Percentiles rank a stretch among this genome's conserved stretches.
phyloP scores from a whole-genome alignment of 1,284 basidiomycete genomes.

The Cryptococcus sp. region DNA sequence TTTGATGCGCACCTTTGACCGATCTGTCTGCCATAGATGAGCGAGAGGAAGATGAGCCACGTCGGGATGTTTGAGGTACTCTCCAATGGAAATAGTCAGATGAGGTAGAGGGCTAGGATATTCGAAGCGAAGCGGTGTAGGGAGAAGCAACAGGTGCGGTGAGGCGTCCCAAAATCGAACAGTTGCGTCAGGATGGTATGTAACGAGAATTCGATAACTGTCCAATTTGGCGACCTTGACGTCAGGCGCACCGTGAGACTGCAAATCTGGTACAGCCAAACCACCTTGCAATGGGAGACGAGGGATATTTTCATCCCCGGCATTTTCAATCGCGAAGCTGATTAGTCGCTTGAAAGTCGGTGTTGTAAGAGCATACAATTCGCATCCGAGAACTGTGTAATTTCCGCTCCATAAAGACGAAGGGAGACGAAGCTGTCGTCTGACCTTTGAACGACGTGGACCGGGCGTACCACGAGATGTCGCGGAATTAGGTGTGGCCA shows the following conservation, averaged over 20 bases:
- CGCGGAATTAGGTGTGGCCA: constrained; percentile 33
- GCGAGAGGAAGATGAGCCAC: constrained; percentile 46
- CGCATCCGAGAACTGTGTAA: constrained; percentile 41
- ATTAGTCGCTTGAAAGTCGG: constrained; percentile 49
- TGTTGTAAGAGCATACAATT: constrained; percentile 45
- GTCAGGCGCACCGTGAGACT: constrained; percentile 47
- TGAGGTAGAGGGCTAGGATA: constrained; percentile 64
- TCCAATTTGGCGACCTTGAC: constrained; percentile 56
- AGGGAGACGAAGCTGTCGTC: constrained; percentile 40
- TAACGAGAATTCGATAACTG: constrained; percentile 67
- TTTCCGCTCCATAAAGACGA: constrained; percentile 48
- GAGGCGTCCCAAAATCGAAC: constrained; percentile 61
- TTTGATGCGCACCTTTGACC: constrained; percentile 55
- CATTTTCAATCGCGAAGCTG: constrained; percentile 41
- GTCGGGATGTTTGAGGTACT: constrained; percentile 54
- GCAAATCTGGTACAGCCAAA: constrained; percentile 48
- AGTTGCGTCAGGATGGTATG: constrained; percentile 65
- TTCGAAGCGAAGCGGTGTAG: constrained; percentile 56
- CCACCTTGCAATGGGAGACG: constrained; percentile 49
- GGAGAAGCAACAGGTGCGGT: constrained; percentile 63
- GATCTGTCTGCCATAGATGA: constrained; percentile 47
- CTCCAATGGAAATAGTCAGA: constrained; percentile 63
- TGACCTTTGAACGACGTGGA: constrained; percentile 12
- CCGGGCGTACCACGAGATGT: constrained; percentile 11
- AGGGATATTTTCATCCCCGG: constrained; percentile 36